A percentile compares a stretch with the other conserved stretches of the same genome.
phyloP scores from a whole-genome alignment of 2,329 filamentous ascomycete genomes.

The Hymenoscyphus occultus region DNA sequence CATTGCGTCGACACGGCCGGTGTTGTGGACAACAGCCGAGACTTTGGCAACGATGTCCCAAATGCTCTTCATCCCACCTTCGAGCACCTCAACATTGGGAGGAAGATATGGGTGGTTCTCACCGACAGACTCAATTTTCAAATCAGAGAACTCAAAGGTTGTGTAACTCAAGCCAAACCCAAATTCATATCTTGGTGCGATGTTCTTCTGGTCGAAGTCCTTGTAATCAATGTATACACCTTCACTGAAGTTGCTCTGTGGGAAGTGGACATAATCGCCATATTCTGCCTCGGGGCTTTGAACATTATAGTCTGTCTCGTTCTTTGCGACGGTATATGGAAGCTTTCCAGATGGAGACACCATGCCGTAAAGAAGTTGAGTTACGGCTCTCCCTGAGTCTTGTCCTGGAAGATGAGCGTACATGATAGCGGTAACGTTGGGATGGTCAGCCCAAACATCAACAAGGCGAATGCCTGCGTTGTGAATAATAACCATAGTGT shows the following conservation, averaged over 20 bases:
- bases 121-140: constrained; percentile 42
- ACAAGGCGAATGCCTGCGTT: constrained; percentile 59
- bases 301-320: constrained; percentile 50
- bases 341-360: constrained; percentile 33
- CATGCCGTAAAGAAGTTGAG: constrained; percentile 34
- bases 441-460: constrained; percentile 69
- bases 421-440: constrained; percentile 72
- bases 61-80: constrained; percentile 53
- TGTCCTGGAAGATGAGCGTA: constrained; percentile 74
- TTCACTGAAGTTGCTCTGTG: constrained; percentile 47
- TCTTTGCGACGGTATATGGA: constrained; percentile 56
- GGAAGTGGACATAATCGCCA: constrained; percentile 52
- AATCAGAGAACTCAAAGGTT: constrained; percentile 47
- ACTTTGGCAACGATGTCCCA: constrained; percentile 52
- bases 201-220: constrained; percentile 43
- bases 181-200: constrained; percentile 39
- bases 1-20: constrained; percentile 40
- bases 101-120: constrained; percentile 29
- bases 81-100: constrained; percentile 46
- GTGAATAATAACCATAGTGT: constrained; percentile 62
- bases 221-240: constrained; percentile 51
- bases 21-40: constrained; percentile 51
- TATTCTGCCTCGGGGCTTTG: constrained; percentile 45
- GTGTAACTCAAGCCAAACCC: constrained; percentile 55
- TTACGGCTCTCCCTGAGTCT: constrained; percentile 51